These are phyloP conservation scores for Aureobasidium namibiae DNA, from an alignment of 2,329 filamentous ascomycete genomes.

Conservation along the genomic window DNA sequence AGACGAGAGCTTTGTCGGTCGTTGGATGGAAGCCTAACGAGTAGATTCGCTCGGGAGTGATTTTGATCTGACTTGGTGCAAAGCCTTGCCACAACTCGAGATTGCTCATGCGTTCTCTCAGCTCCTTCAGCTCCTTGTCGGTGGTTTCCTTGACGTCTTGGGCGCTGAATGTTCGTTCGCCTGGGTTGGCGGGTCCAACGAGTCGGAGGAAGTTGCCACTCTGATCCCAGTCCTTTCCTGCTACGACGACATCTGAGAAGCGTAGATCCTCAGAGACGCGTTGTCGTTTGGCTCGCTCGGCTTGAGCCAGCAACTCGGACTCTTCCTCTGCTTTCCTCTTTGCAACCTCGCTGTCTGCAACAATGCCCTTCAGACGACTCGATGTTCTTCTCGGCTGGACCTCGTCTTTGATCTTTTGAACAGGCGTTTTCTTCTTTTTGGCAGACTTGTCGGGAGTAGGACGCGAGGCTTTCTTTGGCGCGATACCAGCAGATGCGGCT, in stretches of 20 bases:
- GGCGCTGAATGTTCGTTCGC: constrained; percentile 76
- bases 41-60: constrained; percentile 69
- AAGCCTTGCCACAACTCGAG: constrained; percentile 77
- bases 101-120: constrained; percentile 69
- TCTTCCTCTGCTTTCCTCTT: constrained; percentile 63
- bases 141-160: constrained; percentile 73
- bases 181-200: constrained; percentile 67
- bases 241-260: constrained; percentile 69
- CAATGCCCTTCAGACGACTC: constrained; percentile 53
- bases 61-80: constrained; percentile 78
- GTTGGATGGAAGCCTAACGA: constrained; percentile 83
- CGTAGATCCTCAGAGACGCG: constrained; percentile 61
- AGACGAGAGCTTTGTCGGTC: constrained; percentile 74
- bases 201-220: constrained; percentile 58
- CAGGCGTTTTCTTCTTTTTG: constrained; percentile 35
- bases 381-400: constrained; percentile 50
- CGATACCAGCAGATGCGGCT: constrained; percentile 60
- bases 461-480: constrained; percentile 41
- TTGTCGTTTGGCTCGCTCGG: constrained; percentile 53
- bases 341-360: constrained; percentile 58
- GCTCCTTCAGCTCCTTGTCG: constrained; percentile 62
- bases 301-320: constrained; percentile 47
- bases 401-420: constrained; percentile 51
- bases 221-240: constrained; percentile 66
- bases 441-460: constrained; percentile 38